Conservation (phyloP, 495 filamentous ascomycete species). For the Xylaria acuta region DNA sequence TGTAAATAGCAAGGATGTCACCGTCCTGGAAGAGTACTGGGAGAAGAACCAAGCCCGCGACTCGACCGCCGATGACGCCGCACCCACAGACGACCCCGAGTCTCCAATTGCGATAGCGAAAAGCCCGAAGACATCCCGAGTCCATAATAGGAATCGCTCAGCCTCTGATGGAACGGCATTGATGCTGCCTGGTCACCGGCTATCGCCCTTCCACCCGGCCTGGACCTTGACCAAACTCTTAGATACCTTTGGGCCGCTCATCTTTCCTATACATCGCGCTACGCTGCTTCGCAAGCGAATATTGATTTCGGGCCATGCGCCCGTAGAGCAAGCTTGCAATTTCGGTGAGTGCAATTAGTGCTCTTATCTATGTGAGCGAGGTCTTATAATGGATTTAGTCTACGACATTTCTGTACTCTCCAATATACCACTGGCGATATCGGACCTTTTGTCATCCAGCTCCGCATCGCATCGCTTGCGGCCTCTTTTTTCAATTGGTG, state of each 20-base stretch:
- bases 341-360: constrained; percentile 66
- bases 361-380: background rate
- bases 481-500: constrained; percentile 86
- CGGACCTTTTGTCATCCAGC: constrained; percentile 66
- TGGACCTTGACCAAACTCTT: constrained; percentile 78
- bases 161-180: constrained; percentile 66
- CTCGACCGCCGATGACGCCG: constrained; percentile 48
- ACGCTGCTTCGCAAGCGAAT: constrained; percentile 87
- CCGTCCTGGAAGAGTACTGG: constrained; percentile 81
- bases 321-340: constrained; percentile 84
- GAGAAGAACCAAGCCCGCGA: constrained; percentile 65
- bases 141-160: constrained; percentile 61
- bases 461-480: constrained; percentile 70
- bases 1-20: constrained; percentile 59
- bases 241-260: constrained; percentile 84
- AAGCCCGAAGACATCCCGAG: constrained; percentile 34
- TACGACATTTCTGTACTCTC: constrained; percentile 93
- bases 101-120: constrained; percentile 53
- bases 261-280: constrained; percentile 91
- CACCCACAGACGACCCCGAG: constrained; percentile 60
- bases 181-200: constrained; percentile 69
- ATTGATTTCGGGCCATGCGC: constrained; percentile 80
- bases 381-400: constrained; percentile 57
- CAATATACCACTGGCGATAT: constrained; percentile 70
- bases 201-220: constrained; percentile 84